Percentiles rank a stretch among this genome's conserved stretches.
Conservation (phyloP, 2,329 filamentous ascomycete species). For the Talaromyces rugulosus region DNA sequence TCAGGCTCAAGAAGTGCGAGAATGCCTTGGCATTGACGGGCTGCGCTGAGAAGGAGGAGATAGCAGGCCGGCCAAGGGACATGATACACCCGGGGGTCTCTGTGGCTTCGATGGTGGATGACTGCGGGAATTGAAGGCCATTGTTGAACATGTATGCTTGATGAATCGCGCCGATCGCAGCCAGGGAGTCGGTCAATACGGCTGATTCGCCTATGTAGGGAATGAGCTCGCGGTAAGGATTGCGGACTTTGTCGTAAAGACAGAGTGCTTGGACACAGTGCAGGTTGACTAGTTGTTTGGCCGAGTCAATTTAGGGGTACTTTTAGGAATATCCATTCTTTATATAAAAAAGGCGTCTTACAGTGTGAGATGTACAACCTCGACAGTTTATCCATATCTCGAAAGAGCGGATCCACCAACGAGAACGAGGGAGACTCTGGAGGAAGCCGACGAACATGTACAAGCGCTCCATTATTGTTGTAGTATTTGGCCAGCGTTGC, state of each 20-base stretch:
- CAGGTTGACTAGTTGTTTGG: constrained; percentile 26
- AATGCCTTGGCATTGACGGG: constrained; percentile 31
- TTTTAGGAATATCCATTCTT: constrained; percentile 14
- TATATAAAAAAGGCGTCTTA: constrained; percentile 22
- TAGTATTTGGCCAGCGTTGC: neutral
- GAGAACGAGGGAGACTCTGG: constrained; percentile 30
- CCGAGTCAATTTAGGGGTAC: neutral
- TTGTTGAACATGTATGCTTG: constrained; percentile 36
- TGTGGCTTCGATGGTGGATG: neutral
- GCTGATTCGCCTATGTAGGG: constrained; percentile 42
- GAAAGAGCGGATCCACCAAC: constrained; percentile 44
- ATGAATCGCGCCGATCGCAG: constrained; percentile 48
- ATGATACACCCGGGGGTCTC: neutral
- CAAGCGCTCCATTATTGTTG: constrained; percentile 7
- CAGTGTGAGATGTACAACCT: constrained; percentile 47
- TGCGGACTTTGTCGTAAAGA: constrained; percentile 44
- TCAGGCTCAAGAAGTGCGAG: constrained; percentile 42
- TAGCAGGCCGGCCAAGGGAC: neutral
- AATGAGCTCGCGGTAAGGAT: constrained; percentile 48
- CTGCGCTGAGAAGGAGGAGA: constrained; percentile 25
- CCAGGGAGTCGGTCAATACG: constrained; percentile 43
- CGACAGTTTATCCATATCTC: constrained; percentile 41
- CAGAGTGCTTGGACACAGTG: constrained; percentile 43
- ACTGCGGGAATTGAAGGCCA: constrained; percentile 12
- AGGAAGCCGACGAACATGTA: constrained; percentile 14